A percentile compares a stretch with the other conserved stretches of the same genome.
Conservation (phyloP, 1,139 yeast species). For the Saccharomyces hybrid region DNA sequence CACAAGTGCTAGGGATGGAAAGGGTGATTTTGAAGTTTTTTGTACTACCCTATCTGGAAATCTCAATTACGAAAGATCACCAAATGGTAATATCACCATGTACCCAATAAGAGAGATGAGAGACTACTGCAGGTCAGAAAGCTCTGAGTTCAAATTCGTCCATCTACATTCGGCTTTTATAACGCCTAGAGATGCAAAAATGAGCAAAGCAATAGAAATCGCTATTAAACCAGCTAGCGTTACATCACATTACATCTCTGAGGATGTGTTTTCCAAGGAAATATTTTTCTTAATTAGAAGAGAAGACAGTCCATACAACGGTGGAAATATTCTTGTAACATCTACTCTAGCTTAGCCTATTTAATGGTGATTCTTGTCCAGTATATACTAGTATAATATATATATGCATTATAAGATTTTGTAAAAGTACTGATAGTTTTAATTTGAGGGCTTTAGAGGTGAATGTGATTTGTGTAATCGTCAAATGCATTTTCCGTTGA, state of each 20-base stretch:
- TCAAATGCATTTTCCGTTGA: background rate
- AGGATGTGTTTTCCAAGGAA: background rate
- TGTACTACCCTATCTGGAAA: conserved; percentile 10
- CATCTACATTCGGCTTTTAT: background rate
- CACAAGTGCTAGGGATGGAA: conserved; percentile 7
- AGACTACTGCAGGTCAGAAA: background rate
- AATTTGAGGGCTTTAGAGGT: too few relatives aligned
- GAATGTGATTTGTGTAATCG: too few relatives aligned
- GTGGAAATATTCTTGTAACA: background rate
- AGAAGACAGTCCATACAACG: background rate
- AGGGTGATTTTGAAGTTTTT: conserved; percentile 21
- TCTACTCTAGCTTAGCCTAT: background rate
- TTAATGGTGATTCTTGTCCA: too few relatives aligned
- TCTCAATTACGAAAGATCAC: conserved; percentile 5
- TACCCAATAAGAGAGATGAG: conserved; percentile 7
- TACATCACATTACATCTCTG: background rate
- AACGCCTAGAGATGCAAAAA: background rate
- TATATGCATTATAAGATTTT: too few relatives aligned
- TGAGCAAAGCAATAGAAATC: background rate
- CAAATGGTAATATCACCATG: background rate
- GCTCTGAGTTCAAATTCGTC: background rate
- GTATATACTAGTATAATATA: too few relatives aligned
- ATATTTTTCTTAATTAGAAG: background rate
- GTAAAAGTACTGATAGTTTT: too few relatives aligned
- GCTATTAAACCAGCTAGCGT: background rate